These are phyloP conservation scores for Hygrocybe punicea DNA, from an alignment of 768 basidiomycete species.

Conservation along the genomic window DNA sequence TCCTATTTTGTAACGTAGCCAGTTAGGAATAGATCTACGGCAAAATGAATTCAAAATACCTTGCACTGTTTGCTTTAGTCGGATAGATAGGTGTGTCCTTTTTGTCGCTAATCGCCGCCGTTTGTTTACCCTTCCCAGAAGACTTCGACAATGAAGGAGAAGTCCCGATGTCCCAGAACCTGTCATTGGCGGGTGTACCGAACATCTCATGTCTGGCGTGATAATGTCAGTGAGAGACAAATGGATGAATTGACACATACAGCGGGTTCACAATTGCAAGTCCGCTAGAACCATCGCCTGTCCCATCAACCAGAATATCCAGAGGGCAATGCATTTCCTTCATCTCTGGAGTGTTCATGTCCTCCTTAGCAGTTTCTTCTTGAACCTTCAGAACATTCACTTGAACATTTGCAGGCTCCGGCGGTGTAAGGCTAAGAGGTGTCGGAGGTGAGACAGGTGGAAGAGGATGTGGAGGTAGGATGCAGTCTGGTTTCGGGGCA, in stretches of 20 bases:
- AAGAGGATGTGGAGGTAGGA: not conserved
- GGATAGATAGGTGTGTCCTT: not conserved
- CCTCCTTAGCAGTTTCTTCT: too few species aligned
- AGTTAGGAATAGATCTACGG: not conserved
- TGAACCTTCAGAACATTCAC: not conserved
- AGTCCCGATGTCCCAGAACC: not conserved
- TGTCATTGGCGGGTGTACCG: not conserved
- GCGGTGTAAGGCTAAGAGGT: not conserved
- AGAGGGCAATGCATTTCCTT: not conserved
- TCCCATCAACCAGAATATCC: not conserved
- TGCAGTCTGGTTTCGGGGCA: too few species aligned
- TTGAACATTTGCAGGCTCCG: not conserved
- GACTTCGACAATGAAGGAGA: not conserved
- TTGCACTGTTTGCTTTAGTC: not conserved
- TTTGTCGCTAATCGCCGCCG: not conserved
- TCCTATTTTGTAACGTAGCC: not conserved
- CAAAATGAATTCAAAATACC: not conserved
- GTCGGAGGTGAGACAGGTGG: not conserved
- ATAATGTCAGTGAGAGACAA: not conserved
- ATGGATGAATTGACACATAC: not conserved
- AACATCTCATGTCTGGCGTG: not conserved
- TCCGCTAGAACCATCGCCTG: not conserved
- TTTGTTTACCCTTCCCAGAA: not conserved
- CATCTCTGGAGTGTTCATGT: not conserved
- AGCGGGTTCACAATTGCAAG: not conserved